Evolutionary conservation across 75 land plant genomes (phyloP).

Genomic region (Picea sitchensis): DNA sequence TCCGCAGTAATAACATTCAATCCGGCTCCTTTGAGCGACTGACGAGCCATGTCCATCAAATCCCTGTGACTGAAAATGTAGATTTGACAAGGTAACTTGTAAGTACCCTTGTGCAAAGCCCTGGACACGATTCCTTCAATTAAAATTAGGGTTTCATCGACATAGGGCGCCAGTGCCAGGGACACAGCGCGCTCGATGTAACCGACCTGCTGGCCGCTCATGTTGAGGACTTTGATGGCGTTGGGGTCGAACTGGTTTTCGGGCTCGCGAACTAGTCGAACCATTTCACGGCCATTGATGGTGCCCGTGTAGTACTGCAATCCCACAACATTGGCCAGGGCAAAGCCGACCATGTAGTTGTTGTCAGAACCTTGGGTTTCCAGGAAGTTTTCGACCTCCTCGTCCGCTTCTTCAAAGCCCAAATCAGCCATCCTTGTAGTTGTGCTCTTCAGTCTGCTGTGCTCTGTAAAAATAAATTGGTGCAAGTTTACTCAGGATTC

Average conservation of each 20-base stretch:
- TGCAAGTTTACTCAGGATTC: no score
- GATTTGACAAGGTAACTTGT: conserved; percentile 70
- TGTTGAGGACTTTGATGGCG: conserved; percentile 78
- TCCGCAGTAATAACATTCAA: conserved; percentile 28
- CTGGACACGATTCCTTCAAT: conserved; percentile 75
- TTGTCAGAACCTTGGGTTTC: conserved; percentile 18
- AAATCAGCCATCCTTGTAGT: background rate
- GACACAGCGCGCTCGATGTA: conserved; percentile 76
- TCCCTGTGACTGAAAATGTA: conserved; percentile 53
- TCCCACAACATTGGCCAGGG: conserved; percentile 77
- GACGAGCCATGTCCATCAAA: conserved; percentile 17
- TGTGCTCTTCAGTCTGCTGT: no score
- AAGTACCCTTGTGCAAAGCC: conserved; percentile 13
- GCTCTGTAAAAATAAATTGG: no score
- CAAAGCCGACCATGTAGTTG: conserved; percentile 50
- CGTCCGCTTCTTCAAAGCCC: background rate
- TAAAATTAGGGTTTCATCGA: conserved; percentile 40
- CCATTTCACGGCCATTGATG: conserved; percentile 76
- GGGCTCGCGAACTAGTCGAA: conserved; percentile 77
- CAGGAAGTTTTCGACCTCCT: background rate
- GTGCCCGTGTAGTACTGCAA: conserved; percentile 72
- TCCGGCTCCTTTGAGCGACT: conserved; percentile 35
- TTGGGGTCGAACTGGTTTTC: conserved; percentile 70
- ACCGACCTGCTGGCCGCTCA: conserved; percentile 65
- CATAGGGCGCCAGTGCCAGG: conserved; percentile 58